These are phyloP conservation scores for Thymus mandschuricus DNA, from an alignment of 257 asterid species.

Conservation along the genomic window DNA sequence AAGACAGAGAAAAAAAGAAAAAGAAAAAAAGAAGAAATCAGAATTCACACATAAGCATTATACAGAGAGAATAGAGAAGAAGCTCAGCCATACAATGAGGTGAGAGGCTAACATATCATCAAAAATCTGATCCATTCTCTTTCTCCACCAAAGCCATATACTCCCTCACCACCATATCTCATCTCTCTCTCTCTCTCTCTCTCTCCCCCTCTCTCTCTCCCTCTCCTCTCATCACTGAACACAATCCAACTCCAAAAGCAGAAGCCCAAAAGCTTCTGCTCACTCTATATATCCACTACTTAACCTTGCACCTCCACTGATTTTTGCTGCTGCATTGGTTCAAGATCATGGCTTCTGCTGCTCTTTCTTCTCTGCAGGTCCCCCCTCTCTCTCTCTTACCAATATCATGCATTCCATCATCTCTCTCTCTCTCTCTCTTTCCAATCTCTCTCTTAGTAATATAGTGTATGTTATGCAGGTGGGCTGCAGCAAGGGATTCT, in stretches of 20 bases:
- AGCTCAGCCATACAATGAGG: slow-evolving; percentile 78
- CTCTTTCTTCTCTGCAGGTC: slow-evolving; percentile 87
- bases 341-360: slow-evolving; percentile 74
- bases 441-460: neutral
- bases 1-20: neutral
- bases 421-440: neutral
- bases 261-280: slow-evolving; percentile 7
- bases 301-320: slow-evolving; percentile 2
- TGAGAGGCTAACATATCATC: slow-evolving; percentile 75
- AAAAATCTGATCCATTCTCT: slow-evolving; percentile 68
- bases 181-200: slow-evolving; percentile 3
- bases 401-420: neutral
- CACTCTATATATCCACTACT: slow-evolving; percentile 20
- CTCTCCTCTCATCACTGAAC: neutral
- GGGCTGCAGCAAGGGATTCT: slow-evolving; percentile 76
- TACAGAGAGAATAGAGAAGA: slow-evolving; percentile 13
- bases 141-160: slow-evolving; percentile 32
- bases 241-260: slow-evolving; percentile 1
- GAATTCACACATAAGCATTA: neutral
- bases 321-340: slow-evolving; percentile 35
- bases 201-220: slow-evolving; percentile 1
- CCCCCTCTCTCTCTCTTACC: neutral
- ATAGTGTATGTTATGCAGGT: slow-evolving; percentile 45
- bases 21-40: neutral
- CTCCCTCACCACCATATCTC: slow-evolving; percentile 39